phyloP scores from a whole-genome alignment of 768 basidiomycete species.

The Vishniacozyma victoriae region DNA sequence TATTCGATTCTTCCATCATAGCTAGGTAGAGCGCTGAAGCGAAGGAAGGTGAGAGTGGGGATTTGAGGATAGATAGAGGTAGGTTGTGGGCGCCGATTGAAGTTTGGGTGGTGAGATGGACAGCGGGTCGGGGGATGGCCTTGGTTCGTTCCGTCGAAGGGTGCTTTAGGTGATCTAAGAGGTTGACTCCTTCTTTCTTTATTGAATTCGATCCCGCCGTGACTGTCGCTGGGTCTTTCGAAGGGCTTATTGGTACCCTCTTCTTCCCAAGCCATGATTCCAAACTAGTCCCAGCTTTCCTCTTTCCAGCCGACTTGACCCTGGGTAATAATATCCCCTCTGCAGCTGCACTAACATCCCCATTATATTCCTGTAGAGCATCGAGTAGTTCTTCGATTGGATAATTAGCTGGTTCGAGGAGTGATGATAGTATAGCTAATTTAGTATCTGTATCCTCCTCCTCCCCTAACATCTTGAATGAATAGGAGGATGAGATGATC shows the following conservation, averaged over 20 bases:
- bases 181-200: not conserved
- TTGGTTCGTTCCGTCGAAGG: slow-evolving; percentile 11
- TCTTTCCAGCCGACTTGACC: slow-evolving; percentile 17
- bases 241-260: not conserved
- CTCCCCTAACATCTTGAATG: too few relatives aligned
- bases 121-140: slow-evolving; percentile 26
- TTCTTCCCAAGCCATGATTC: slow-evolving; percentile 15
- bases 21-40: slow-evolving; percentile 43
- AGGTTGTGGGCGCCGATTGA: slow-evolving; percentile 29
- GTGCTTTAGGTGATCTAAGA: slow-evolving; percentile 13
- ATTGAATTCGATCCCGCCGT: too few relatives aligned
- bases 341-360: slow-evolving; percentile 36
- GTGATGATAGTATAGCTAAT: slow-evolving; percentile 28
- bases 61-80: slow-evolving; percentile 30
- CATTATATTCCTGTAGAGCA: slow-evolving; percentile 24
- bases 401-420: slow-evolving; percentile 39
- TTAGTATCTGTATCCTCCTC: slow-evolving; percentile 22
- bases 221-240: not conserved
- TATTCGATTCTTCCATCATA: slow-evolving; percentile 38
- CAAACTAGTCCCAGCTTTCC: slow-evolving; percentile 16
- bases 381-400: slow-evolving; percentile 15
- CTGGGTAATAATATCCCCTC: slow-evolving; percentile 31
- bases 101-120: slow-evolving; percentile 31
- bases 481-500: too few relatives aligned
- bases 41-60: slow-evolving; percentile 35